Evolutionary conservation across 2,329 filamentous ascomycete species (phyloP).

Genomic region (Penicillium sclerotigenum): DNA sequence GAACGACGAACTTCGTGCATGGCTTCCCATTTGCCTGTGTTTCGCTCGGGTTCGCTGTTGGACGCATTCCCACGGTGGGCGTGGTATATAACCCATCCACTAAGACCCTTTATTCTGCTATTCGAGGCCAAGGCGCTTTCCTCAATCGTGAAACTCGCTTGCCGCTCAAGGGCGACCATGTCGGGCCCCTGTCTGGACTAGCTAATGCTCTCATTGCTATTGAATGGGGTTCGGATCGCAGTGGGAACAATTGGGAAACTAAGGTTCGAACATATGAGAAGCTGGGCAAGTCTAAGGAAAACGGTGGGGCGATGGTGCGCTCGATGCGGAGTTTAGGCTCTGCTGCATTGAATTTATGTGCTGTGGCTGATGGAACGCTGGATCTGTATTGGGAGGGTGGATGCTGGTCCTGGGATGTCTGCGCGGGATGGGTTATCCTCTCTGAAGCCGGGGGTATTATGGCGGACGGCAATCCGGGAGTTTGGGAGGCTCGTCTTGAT

Average conservation of each 20-base stretch:
- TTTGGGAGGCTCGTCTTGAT: constrained; percentile 56
- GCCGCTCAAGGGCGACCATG: constrained; percentile 45
- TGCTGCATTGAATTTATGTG: constrained; percentile 61
- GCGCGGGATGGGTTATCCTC: constrained; percentile 61
- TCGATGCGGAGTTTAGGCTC: constrained; percentile 55
- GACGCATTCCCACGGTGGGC: constrained; percentile 52
- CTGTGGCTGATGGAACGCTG: constrained; percentile 55
- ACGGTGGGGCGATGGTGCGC: constrained; percentile 62
- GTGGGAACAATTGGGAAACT: constrained; percentile 55
- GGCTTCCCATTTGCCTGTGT: constrained; percentile 57
- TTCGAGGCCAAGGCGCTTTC: constrained; percentile 55
- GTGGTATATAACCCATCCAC: constrained; percentile 62
- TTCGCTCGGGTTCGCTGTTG: constrained; percentile 56
- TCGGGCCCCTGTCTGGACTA: constrained; percentile 49
- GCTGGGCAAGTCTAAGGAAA: constrained; percentile 48
- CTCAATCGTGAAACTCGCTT: constrained; percentile 40
- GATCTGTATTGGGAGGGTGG: constrained; percentile 66
- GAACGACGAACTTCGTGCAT: constrained; percentile 65
- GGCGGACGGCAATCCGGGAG: constrained; percentile 57
- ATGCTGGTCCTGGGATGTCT: constrained; percentile 66
- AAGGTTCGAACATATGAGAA: constrained; percentile 55
- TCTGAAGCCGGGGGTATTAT: constrained; percentile 59
- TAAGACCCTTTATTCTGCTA: constrained; percentile 53
- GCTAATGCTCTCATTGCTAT: constrained; percentile 54
- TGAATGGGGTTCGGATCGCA: constrained; percentile 61